Evolutionary conservation across 192 early-diverging fungal species (phyloP).

Genomic region (Coemansia aciculifera): DNA sequence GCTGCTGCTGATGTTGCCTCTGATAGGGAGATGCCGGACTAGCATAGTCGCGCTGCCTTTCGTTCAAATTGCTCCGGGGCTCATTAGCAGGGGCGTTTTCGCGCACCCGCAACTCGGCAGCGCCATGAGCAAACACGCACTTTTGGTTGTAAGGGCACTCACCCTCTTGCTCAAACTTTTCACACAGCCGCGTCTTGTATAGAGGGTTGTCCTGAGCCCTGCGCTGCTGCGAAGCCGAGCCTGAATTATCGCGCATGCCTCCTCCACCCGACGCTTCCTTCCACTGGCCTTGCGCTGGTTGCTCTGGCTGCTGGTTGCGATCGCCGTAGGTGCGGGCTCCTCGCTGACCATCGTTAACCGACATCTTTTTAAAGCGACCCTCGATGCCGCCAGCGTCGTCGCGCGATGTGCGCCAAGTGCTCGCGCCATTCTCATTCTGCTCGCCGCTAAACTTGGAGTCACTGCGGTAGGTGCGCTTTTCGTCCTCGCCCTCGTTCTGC

Average conservation of each 20-base stretch:
- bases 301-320: constrained; percentile 25
- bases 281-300: constrained; percentile 3
- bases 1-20: constrained; percentile 1
- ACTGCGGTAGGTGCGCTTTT: constrained; percentile 36
- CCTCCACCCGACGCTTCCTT: neutral
- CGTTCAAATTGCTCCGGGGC: constrained; percentile 15
- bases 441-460: neutral
- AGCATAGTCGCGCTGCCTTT: constrained; percentile 22
- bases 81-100: constrained; percentile 25
- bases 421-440: constrained; percentile 6
- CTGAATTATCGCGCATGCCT: constrained; percentile 5
- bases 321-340: constrained; percentile 17
- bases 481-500: constrained; percentile 44
- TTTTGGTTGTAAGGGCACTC: constrained; percentile 89
- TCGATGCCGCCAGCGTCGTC: constrained; percentile 21
- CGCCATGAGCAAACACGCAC: constrained; percentile 87
- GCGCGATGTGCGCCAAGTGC: constrained; percentile 29
- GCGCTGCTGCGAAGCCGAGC: constrained; percentile 33
- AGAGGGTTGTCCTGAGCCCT: constrained; percentile 67
- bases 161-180: constrained; percentile 81
- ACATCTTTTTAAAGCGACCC: constrained; percentile 25
- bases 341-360: constrained; percentile 20
- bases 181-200: constrained; percentile 87
- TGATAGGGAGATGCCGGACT: constrained; percentile 4
- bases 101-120: constrained; percentile 59